phyloP scores from a whole-genome alignment of 306 rosid genomes.

The Rosa rugosa region DNA sequence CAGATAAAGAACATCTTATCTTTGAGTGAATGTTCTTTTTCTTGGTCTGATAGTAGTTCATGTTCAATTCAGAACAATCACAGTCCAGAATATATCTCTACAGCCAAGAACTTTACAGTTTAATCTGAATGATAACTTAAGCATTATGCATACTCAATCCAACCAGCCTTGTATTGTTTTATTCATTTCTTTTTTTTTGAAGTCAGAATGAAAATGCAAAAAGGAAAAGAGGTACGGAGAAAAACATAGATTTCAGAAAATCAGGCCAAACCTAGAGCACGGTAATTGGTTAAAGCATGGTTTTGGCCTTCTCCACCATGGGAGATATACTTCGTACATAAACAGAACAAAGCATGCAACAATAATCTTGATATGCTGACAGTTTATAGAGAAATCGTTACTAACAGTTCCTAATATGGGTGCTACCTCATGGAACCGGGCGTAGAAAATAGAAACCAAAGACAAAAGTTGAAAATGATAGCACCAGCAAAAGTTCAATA shows the following conservation, averaged over 20 bases:
- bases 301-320: background rate
- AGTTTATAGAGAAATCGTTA: background rate
- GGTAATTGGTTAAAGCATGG: background rate
- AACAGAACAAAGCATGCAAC: background rate
- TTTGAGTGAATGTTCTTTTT: background rate
- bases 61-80: background rate
- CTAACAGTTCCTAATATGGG: background rate
- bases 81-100: background rate
- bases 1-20: background rate
- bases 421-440: background rate
- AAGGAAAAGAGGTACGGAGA: background rate
- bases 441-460: background rate
- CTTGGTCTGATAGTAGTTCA: background rate
- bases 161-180: background rate
- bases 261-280: background rate
- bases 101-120: background rate
- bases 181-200: background rate
- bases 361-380: background rate
- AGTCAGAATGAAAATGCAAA: background rate
- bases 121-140: background rate
- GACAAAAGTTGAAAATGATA: background rate
- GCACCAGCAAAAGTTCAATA: background rate
- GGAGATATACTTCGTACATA: background rate
- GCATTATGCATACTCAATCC: background rate
- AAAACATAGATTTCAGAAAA: background rate